Evolutionary conservation across 2,329 filamentous ascomycete species (phyloP), one percentile per base, ranked within the genome.

Genomic region (Stenocarpella maydis): DNA sequence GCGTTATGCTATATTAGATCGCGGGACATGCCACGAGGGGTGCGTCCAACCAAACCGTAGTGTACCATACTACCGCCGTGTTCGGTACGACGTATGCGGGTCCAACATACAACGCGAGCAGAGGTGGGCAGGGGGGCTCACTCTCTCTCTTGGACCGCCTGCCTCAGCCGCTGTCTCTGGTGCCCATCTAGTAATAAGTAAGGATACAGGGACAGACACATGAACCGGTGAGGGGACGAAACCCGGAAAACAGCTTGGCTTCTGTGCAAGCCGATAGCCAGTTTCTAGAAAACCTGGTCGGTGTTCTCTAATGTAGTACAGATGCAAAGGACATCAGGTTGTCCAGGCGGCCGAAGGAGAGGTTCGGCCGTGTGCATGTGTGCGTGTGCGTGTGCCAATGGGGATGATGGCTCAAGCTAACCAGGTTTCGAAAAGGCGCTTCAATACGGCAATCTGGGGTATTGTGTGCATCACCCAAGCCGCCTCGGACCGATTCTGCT

Each of bases 21-120:
- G 58, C 58, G 58, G 58, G 26, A 47, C 41, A 21, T 47, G 58
- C 58, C 58, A 61, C 58, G 58, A 61, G 58, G 41, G 58, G 58
- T 47, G 58, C 17, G 58, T 34, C 41, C 58, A 61, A 28, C 58
- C 41, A 26, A 61, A 24, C 28, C 58, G 41, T 61, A 61, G 58
- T 41, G 58, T 61, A 47, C 58, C 58, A 24, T 9, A 24, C 58
- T 47, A 17, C 58, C n/a, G n/a, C 24, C 19, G 12, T 47, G 58
- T 61, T 61, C 37, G 58, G 58, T 61, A 61, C 58, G 58, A 61
- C 58, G 58, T 47, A 19, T 34, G 58, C 58, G 41, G n/a, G 58
- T 61, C 28, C 34, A 37, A n/a, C 43, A 49, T 61, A 47, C 58
- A 61, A 61, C 58, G 41, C 7, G 47, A 41, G 58, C 58, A 61